Percentiles rank a stretch among this genome's conserved stretches.
phyloP scores from a whole-genome alignment of 306 rosid genomes.

The Cyclanthera cordifolia region DNA sequence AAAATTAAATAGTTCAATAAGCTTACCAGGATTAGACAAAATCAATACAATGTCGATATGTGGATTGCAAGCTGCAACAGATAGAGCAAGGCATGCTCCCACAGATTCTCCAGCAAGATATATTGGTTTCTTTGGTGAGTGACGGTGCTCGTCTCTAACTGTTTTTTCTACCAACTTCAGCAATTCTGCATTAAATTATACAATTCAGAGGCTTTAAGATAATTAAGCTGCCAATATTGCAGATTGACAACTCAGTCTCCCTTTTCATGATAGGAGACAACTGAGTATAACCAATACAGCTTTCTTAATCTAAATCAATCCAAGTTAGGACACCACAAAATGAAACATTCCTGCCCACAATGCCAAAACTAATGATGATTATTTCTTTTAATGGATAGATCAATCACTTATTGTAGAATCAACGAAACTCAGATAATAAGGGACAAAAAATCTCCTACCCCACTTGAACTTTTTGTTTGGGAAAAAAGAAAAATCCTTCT shows the following conservation, averaged over 20 bases:
- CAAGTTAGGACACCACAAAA: neutral
- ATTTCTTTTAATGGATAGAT: neutral
- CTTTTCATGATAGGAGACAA: neutral
- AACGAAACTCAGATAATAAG: neutral
- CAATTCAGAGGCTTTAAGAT: neutral
- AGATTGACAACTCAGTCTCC: neutral
- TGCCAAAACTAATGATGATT: neutral
- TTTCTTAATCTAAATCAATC: neutral
- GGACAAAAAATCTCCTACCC: neutral
- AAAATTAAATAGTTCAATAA: neutral
- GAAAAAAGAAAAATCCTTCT: neutral
- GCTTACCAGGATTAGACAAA: conserved; percentile 71
- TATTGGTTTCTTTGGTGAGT: conserved; percentile 58
- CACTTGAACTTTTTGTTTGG: neutral
- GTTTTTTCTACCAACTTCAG: conserved; percentile 62
- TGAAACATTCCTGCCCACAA: neutral
- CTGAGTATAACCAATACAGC: neutral
- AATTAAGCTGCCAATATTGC: no score
- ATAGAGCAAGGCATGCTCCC: conserved; percentile 80
- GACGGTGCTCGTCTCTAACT: conserved; percentile 36
- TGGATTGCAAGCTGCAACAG: conserved; percentile 70
- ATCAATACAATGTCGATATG: conserved; percentile 70
- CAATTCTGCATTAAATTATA: conserved; percentile 32
- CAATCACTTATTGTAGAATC: no score
- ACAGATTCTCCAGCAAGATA: conserved; percentile 78